Evolutionary conservation across 176 grass and related monocot species (phyloP), one percentile per base, ranked within the genome.

Genomic region (Avena atlantica): DNA sequence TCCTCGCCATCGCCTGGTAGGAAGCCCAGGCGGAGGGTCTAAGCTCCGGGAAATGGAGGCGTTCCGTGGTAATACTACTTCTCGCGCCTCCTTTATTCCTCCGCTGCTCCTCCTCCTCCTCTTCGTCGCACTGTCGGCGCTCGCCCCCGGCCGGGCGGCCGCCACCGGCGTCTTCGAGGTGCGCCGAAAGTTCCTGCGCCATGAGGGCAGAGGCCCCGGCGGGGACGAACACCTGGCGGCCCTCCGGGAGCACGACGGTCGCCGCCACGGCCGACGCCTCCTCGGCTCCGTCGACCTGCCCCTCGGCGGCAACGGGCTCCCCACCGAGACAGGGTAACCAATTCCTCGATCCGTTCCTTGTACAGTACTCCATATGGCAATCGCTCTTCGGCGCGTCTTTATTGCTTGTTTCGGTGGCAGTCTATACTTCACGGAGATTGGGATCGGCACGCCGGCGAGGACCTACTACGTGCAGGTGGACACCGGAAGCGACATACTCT

Each of bases 391-490:
- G 37, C 37, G n/a, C 60, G n/a, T 74, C 86, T 34, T 34, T 0
- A 34, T 34, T 83, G 44, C 84, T 48, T 20, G 75, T 42, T 40
- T 25, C 58, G 77, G 14, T 59, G 75, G 59, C 89, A 98, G 96
- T 78, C 89, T 98, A 25, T 98, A 98, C 78, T 98, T 83, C 82
- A 93, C 93, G 74, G 85, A 78, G 76, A 94, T 98, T 31, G 87
- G 83, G 88, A 86, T 98, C 78, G 96, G 96, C 17, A 72, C 91
- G 59, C 96, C 96, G 85, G 45, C 92, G 29, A 95, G 90, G 84
- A 78, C 77, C 7, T 98, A 92, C 90, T 98, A 96, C 73, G 96
- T 98, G 78, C 96, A 98, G 92, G 92, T 98, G 69, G 96, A 98
- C 84, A 98, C 96, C 20, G 96, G 96, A 80, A 98, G 96, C 76